Conservation (phyloP, 768 basidiomycete species). For the Cystobasidium onofrii region DNA sequence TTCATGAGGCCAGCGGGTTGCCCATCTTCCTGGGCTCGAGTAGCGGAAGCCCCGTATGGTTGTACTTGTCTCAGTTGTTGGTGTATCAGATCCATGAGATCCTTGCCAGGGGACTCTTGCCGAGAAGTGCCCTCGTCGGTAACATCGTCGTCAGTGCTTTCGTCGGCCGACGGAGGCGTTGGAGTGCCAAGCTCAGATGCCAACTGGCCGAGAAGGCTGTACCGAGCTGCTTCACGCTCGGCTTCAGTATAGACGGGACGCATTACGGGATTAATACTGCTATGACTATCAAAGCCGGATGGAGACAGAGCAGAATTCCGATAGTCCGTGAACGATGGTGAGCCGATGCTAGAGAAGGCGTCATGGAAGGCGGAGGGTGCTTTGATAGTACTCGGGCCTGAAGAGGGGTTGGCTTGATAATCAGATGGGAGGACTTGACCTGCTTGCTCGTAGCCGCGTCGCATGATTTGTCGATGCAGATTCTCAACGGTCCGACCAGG, state of each 20-base stretch:
- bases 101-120: background rate
- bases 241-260: background rate
- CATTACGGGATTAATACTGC: background rate
- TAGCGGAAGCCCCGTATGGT: no score
- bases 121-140: background rate
- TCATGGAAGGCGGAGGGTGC: background rate
- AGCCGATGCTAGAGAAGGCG: background rate
- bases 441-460: background rate
- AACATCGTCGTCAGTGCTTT: background rate
- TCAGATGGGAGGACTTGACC: background rate
- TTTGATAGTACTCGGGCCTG: background rate
- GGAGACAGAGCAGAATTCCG: background rate
- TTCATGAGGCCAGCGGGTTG: background rate
- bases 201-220: background rate
- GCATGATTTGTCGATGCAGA: background rate
- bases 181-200: background rate
- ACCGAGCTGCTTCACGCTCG: background rate
- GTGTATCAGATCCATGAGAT: background rate
- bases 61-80: background rate
- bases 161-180: background rate
- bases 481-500: background rate
- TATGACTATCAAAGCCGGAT: background rate
- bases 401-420: background rate
- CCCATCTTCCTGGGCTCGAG: background rate
- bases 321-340: constrained; percentile 1